Conservation (phyloP, 176 grass and related monocot species). For the Miscanthus lutarioriparius region DNA sequence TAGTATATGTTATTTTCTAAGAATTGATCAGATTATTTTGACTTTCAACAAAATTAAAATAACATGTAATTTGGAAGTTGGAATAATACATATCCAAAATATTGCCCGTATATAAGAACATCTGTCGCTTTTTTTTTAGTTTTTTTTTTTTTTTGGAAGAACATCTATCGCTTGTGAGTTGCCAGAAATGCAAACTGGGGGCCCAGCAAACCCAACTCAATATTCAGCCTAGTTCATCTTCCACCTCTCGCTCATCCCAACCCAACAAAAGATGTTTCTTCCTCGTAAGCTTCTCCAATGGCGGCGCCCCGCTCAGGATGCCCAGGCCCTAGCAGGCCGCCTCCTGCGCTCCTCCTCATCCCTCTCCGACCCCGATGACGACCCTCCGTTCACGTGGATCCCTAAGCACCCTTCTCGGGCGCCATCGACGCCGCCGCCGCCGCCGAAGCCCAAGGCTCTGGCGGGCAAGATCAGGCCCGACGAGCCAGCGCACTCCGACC, state of each 20-base stretch:
- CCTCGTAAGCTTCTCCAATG: conserved; percentile 37
- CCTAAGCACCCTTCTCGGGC: not conserved
- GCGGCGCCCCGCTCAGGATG: not conserved
- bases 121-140: no score
- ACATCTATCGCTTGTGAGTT: no score
- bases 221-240: not conserved
- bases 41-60: no score
- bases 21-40: no score
- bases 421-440: not conserved
- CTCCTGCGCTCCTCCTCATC: conserved; percentile 22
- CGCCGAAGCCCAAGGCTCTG: conserved; percentile 10
- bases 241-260: not conserved
- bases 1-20: no score
- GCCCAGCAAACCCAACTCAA: not conserved
- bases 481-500: conserved; percentile 50
- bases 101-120: no score
- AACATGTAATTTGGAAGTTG: no score
- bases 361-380: conserved; percentile 26
- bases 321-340: conserved; percentile 8
- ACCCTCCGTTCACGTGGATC: conserved; percentile 40
- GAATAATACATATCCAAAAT: no score
- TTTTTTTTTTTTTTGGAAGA: no score
- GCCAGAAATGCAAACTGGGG: not conserved
- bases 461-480: conserved; percentile 38
- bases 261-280: conserved; percentile 13